Conservation (phyloP, 192 early-diverging fungal species). For the Linnemannia schmuckeri region DNA sequence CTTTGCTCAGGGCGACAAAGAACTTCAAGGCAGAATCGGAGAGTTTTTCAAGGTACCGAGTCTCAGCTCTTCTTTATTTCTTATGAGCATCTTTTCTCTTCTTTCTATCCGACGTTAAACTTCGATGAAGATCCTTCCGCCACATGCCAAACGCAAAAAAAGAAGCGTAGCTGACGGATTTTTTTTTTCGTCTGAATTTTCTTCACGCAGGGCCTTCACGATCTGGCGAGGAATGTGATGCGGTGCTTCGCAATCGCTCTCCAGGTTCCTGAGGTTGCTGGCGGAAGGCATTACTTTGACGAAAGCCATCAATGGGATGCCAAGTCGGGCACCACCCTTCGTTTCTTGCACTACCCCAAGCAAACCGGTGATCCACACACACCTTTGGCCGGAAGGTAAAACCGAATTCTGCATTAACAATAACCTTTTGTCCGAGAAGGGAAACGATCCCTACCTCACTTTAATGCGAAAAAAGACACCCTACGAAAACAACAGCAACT, state of each 20-base stretch:
- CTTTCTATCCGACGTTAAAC: neutral
- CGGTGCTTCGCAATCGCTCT: slow-evolving; percentile 73
- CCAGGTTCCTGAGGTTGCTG: slow-evolving; percentile 66
- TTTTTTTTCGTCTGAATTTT: neutral
- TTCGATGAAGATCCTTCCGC: neutral
- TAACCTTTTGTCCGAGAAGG: neutral
- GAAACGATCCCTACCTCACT: neutral
- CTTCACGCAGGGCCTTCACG: slow-evolving; percentile 60
- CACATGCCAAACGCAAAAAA: neutral
- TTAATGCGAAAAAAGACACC: neutral
- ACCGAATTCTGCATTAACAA: neutral
- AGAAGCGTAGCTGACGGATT: neutral
- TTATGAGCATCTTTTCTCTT: neutral
- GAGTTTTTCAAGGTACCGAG: slow-evolving; percentile 58
- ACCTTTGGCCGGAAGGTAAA: slow-evolving; percentile 66
- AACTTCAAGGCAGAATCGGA: slow-evolving; percentile 28
- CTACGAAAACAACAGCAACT: neutral
- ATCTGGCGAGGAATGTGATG: slow-evolving; percentile 62
- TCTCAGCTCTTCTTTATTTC: neutral
- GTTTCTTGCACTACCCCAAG: slow-evolving; percentile 75
- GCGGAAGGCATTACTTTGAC: slow-evolving; percentile 66
- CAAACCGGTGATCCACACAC: slow-evolving; percentile 58
- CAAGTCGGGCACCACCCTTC: slow-evolving; percentile 60
- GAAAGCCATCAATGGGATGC: slow-evolving; percentile 63
- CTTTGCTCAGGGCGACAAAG: slow-evolving; percentile 48